Conservation (phyloP, 305 asterid genomes). For the Lippia alba region DNA sequence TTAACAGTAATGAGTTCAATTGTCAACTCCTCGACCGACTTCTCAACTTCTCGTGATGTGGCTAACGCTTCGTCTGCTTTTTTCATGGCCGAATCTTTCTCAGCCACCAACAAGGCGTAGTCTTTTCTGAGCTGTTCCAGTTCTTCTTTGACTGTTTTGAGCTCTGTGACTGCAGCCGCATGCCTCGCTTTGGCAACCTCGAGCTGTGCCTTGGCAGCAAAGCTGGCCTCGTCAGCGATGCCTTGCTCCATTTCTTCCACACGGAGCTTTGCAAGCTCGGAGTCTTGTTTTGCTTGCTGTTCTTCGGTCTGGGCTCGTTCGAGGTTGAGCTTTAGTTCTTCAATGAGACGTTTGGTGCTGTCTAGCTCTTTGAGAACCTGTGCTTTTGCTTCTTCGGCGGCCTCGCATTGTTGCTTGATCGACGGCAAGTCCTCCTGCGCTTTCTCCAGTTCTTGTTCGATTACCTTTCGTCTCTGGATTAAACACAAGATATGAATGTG, state of each 20-base stretch:
- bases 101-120: constrained; percentile 53
- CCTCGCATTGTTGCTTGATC: constrained; percentile 65
- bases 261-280: constrained; percentile 89
- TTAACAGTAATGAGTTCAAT: constrained; percentile 76
- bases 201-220: constrained; percentile 95
- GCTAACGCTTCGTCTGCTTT: constrained; percentile 71
- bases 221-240: constrained; percentile 80
- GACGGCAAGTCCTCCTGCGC: constrained; percentile 83
- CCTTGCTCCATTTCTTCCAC: constrained; percentile 95
- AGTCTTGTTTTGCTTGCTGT: constrained; percentile 87
- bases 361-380: constrained; percentile 77
- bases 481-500: neutral
- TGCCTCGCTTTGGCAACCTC: constrained; percentile 91
- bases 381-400: constrained; percentile 75
- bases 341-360: constrained; percentile 79
- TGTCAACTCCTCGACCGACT: constrained; percentile 73
- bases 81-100: constrained; percentile 64
- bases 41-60: constrained; percentile 69
- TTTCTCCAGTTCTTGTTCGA: constrained; percentile 82
- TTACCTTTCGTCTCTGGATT: constrained; percentile 77
- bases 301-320: constrained; percentile 93
- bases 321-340: constrained; percentile 87
- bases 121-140: constrained; percentile 74
- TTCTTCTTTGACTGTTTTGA: constrained; percentile 63
- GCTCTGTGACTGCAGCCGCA: constrained; percentile 80